Evolutionary conservation across 192 early-diverging fungal genomes (phyloP).

Genomic region (Umbelopsis ramanniana): DNA sequence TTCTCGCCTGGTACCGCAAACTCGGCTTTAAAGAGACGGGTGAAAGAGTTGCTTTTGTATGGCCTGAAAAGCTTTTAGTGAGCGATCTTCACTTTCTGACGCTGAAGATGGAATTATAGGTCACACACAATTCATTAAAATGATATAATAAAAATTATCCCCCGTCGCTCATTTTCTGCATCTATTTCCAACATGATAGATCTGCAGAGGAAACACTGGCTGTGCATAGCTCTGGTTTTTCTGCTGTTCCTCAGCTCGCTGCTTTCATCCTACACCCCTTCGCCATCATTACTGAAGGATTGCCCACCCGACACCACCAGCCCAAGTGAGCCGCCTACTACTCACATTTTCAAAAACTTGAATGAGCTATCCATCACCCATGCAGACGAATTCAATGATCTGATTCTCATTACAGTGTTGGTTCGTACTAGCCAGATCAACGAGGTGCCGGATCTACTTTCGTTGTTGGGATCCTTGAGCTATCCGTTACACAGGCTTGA

Average conservation of each 20-base stretch:
- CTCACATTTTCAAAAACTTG: slow-evolving; percentile 10
- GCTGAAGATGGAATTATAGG: slow-evolving; percentile 26
- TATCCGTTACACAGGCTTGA: slow-evolving; percentile 9
- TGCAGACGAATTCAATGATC: background rate
- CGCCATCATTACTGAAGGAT: background rate
- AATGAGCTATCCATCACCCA: background rate
- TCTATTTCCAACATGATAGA: background rate
- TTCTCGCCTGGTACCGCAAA: slow-evolving; percentile 51
- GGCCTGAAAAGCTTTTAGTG: slow-evolving; percentile 41
- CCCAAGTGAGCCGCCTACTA: background rate
- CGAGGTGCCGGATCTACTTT: background rate
- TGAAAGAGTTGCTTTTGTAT: slow-evolving; percentile 43
- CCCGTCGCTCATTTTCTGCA: background rate
- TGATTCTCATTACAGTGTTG: background rate
- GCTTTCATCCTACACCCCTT: background rate
- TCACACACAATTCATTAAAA: background rate
- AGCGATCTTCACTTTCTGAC: slow-evolving; percentile 46
- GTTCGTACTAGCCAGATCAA: background rate
- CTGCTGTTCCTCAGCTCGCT: background rate
- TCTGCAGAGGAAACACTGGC: background rate
- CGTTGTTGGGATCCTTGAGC: background rate
- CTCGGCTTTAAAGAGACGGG: slow-evolving; percentile 52
- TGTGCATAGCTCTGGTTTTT: background rate
- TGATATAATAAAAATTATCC: too few species aligned
- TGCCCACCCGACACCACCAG: background rate